Percentiles rank a stretch among this genome's conserved stretches.
phyloP scores from a whole-genome alignment of 352 stramenopile genomes.

The Globisporangium heterothallicum region DNA sequence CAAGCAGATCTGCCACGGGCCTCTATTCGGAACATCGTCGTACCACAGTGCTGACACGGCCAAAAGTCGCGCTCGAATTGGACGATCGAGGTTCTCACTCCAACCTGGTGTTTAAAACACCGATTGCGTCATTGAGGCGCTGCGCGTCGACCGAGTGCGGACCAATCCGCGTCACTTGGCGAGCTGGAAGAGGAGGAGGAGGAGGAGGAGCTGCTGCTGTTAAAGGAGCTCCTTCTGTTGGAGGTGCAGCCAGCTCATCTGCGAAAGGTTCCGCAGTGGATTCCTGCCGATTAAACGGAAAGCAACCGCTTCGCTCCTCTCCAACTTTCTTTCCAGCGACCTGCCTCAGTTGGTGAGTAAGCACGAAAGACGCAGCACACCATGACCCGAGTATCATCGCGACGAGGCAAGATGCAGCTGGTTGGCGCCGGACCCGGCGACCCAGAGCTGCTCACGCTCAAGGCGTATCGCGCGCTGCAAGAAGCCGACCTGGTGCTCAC shows the following conservation, averaged over 20 bases:
- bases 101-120: background rate
- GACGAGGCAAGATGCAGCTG: conserved; percentile 55
- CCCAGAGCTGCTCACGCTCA: conserved; percentile 93
- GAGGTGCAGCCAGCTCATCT: background rate
- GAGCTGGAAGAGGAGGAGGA: too few relatives aligned
- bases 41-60: too few relatives aligned
- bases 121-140: conserved; percentile 7
- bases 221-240: too few relatives aligned
- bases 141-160: too few relatives aligned
- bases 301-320: background rate
- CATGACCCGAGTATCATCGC: background rate
- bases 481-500: conserved; percentile 90
- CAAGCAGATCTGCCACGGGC: background rate
- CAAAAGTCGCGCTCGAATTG: too few relatives aligned
- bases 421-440: conserved; percentile 92
- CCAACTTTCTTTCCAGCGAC: background rate
- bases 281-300: background rate
- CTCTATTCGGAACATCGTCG: conserved; percentile 5
- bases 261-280: too few relatives aligned
- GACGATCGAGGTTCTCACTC: too few relatives aligned
- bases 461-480: conserved; percentile 81
- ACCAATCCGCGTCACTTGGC: too few relatives aligned
- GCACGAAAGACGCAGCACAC: background rate
- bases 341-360: background rate
- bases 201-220: too few relatives aligned